Conservation (phyloP, 495 filamentous ascomycete species). For the Talaromyces liani region DNA sequence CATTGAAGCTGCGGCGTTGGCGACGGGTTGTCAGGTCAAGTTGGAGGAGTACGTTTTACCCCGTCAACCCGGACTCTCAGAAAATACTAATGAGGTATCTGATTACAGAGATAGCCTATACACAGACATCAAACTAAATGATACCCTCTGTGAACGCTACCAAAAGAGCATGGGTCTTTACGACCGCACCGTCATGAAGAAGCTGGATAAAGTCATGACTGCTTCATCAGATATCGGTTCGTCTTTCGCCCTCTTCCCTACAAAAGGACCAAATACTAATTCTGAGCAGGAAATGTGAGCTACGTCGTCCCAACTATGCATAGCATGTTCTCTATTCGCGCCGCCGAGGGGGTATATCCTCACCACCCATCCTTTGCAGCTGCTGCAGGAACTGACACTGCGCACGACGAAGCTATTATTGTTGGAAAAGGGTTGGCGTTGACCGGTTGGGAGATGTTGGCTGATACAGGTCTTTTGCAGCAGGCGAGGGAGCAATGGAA, state of each 20-base stretch:
- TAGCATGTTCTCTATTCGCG: slow-evolving; percentile 48
- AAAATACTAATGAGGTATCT: background rate
- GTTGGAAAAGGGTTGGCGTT: slow-evolving; percentile 50
- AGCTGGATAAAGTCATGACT: slow-evolving; percentile 38
- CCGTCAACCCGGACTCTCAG: background rate
- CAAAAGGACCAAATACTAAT: background rate
- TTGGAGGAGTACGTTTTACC: slow-evolving; percentile 28
- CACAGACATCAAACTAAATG: slow-evolving; percentile 54
- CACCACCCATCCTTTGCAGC: slow-evolving; percentile 56
- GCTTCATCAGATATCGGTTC: slow-evolving; percentile 50
- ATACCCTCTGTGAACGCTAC: slow-evolving; percentile 46
- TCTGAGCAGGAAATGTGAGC: slow-evolving; percentile 50
- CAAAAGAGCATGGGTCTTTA: slow-evolving; percentile 43
- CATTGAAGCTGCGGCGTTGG: slow-evolving; percentile 51
- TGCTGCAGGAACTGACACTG: slow-evolving; percentile 45
- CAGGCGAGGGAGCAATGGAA: slow-evolving; percentile 1
- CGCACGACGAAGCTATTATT: slow-evolving; percentile 43
- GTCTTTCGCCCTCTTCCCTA: slow-evolving; percentile 18
- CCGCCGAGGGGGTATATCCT: slow-evolving; percentile 36
- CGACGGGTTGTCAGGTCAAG: slow-evolving; percentile 49
- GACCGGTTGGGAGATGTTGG: slow-evolving; percentile 47
- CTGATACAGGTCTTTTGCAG: slow-evolving; percentile 34
- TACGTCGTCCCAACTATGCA: slow-evolving; percentile 56
- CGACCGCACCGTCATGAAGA: slow-evolving; percentile 36
- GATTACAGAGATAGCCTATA: slow-evolving; percentile 36